These are phyloP conservation scores for Hypoxylon fuscum DNA, from an alignment of 495 filamentous ascomycete genomes.

Conservation along the genomic window DNA sequence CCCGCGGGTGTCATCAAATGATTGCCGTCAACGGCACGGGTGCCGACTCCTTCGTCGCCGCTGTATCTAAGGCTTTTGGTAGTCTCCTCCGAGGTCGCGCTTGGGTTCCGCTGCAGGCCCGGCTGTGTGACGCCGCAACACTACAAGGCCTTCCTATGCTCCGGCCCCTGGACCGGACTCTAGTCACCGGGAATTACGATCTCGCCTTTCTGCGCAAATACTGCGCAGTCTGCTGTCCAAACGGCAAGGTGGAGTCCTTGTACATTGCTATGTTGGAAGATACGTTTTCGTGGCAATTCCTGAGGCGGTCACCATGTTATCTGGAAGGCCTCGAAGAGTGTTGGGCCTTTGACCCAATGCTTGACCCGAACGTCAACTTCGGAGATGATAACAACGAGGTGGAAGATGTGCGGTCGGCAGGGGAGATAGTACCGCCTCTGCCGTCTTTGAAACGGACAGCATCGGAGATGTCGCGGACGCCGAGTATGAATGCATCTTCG, in stretches of 20 bases:
- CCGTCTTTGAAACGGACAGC: conserved; percentile 57
- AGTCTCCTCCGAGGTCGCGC: conserved; percentile 56
- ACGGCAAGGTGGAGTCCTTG: conserved; percentile 62
- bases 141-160: conserved; percentile 66
- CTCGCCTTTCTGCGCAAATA: conserved; percentile 57
- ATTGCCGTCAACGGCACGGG: conserved; percentile 59
- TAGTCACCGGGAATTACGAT: conserved; percentile 52
- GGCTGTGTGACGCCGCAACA: conserved; percentile 62
- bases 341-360: conserved; percentile 58
- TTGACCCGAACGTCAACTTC: conserved; percentile 53
- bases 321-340: conserved; percentile 59
- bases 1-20: conserved; percentile 63
- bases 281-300: conserved; percentile 57
- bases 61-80: conserved; percentile 59
- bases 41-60: conserved; percentile 55
- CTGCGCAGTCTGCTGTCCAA: conserved; percentile 59
- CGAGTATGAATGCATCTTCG: conserved; percentile 51
- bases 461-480: conserved; percentile 58
- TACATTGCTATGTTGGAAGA: conserved; percentile 64
- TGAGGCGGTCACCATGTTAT: conserved; percentile 54
- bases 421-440: conserved; percentile 55
- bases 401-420: conserved; percentile 55
- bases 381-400: conserved; percentile 48
- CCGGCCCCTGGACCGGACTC: conserved; percentile 53
- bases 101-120: conserved; percentile 65